Conservation (phyloP, 805 yeast genomes). For the Saturnispora hagleri region DNA sequence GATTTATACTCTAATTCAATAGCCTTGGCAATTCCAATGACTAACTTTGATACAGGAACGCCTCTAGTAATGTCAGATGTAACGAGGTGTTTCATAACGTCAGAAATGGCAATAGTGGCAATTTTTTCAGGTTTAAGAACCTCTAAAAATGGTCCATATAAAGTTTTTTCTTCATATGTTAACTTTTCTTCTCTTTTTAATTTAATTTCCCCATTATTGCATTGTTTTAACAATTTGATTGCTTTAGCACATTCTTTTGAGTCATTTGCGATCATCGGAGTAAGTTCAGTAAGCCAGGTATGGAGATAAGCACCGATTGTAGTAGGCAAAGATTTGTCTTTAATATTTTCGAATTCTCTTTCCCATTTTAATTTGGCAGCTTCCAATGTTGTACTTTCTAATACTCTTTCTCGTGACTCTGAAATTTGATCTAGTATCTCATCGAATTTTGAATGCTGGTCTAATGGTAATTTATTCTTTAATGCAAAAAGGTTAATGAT, state of each 20-base stretch:
- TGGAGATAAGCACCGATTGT: slow-evolving; percentile 67
- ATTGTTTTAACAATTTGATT: slow-evolving; percentile 18
- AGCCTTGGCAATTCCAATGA: slow-evolving; percentile 72
- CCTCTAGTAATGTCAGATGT: slow-evolving; percentile 74
- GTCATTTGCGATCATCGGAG: slow-evolving; percentile 65
- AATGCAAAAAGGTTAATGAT: slow-evolving; percentile 57
- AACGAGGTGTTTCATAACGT: slow-evolving; percentile 62
- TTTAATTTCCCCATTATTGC: slow-evolving; percentile 9
- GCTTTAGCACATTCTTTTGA: slow-evolving; percentile 44
- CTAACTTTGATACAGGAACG: slow-evolving; percentile 75
- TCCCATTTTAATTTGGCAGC: slow-evolving; percentile 89
- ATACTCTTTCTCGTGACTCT: slow-evolving; percentile 59
- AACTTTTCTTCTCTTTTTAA: slow-evolving; percentile 16
- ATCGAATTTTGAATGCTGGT: slow-evolving; percentile 49
- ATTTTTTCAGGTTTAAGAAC: slow-evolving; percentile 72
- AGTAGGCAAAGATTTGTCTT: slow-evolving; percentile 38
- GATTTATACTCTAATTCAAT: slow-evolving; percentile 78
- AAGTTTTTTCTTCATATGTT: slow-evolving; percentile 30
- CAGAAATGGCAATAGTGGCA: slow-evolving; percentile 78
- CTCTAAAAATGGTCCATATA: slow-evolving; percentile 69
- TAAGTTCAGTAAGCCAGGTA: slow-evolving; percentile 72
- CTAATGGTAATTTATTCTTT: slow-evolving; percentile 42
- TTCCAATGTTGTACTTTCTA: slow-evolving; percentile 73
- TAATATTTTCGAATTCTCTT: slow-evolving; percentile 52
- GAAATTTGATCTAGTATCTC: slow-evolving; percentile 60